A percentile compares a stretch with the other conserved stretches of the same genome.
Conservation (phyloP, 208 protist species). For the Trypanosoma theileri region DNA sequence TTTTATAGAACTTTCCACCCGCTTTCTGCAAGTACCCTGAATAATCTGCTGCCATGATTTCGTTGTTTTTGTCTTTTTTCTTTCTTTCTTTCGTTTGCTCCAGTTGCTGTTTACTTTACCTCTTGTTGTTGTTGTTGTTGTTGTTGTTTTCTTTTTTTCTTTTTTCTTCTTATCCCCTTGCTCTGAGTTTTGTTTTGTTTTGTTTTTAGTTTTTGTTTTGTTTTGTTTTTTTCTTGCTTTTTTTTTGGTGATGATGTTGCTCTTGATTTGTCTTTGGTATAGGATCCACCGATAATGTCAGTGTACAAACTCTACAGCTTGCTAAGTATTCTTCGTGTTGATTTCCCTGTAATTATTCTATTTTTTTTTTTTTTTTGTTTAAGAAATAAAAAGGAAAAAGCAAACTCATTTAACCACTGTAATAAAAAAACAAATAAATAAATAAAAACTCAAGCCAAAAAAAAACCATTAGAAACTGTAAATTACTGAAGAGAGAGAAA, state of each 20-base stretch:
- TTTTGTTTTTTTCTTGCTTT: not conserved
- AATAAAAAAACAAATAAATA: slow-evolving; percentile 11
- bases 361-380: not conserved
- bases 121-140: slow-evolving; percentile 7
- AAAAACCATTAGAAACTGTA: slow-evolving; percentile 12
- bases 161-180: not conserved
- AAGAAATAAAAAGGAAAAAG: slow-evolving; percentile 19
- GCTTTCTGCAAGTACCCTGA: slow-evolving; percentile 52
- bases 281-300: not conserved
- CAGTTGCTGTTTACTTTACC: not conserved
- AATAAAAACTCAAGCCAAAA: slow-evolving; percentile 4
- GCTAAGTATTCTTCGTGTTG: slow-evolving; percentile 1
- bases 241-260: not conserved
- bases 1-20: slow-evolving; percentile 35
- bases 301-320: not conserved
- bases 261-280: not conserved
- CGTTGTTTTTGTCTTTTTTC: slow-evolving; percentile 9
- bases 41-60: slow-evolving; percentile 26
- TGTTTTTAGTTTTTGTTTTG: slow-evolving; percentile 7
- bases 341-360: slow-evolving; percentile 1
- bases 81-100: not conserved
- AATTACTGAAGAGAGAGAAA: not conserved
- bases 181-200: not conserved
- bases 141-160: not conserved
- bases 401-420: slow-evolving; percentile 2